These are phyloP conservation scores for Coemansia sp. DNA, from an alignment of 192 early-diverging fungal genomes.

Conservation along the genomic window DNA sequence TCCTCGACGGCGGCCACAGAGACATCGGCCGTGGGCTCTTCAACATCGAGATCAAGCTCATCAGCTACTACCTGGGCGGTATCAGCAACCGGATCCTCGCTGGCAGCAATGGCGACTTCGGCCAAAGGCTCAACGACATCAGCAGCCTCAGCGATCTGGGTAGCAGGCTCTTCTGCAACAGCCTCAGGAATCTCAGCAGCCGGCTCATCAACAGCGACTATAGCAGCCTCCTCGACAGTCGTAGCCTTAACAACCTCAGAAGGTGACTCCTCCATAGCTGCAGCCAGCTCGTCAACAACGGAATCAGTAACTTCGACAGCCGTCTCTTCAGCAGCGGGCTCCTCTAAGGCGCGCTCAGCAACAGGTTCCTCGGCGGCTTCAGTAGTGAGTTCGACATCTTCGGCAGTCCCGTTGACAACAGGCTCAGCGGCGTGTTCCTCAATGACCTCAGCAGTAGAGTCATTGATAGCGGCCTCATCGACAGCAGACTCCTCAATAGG, in stretches of 20 bases:
- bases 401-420: neutral
- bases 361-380: no score
- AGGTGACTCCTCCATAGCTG: no score
- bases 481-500: neutral
- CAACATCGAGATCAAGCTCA: no score
- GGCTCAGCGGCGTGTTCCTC: no score
- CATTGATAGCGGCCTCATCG: neutral
- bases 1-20: no score
- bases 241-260: neutral
- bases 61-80: no score
- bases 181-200: neutral
- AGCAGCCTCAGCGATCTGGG: neutral
- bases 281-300: neutral
- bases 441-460: neutral
- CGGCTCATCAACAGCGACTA: neutral
- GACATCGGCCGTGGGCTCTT: no score
- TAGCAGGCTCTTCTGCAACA: neutral
- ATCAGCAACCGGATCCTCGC: neutral
- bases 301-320: no score
- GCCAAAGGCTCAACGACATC: no score
- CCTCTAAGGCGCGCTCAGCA: neutral
- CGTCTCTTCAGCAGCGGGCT: neutral
- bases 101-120: no score
- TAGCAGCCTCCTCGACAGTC: no score
- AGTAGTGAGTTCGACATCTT: neutral